Percentiles rank a stretch among this genome's conserved stretches.
Conservation (phyloP, 331 rosid genomes). For the Saraca asoca region DNA sequence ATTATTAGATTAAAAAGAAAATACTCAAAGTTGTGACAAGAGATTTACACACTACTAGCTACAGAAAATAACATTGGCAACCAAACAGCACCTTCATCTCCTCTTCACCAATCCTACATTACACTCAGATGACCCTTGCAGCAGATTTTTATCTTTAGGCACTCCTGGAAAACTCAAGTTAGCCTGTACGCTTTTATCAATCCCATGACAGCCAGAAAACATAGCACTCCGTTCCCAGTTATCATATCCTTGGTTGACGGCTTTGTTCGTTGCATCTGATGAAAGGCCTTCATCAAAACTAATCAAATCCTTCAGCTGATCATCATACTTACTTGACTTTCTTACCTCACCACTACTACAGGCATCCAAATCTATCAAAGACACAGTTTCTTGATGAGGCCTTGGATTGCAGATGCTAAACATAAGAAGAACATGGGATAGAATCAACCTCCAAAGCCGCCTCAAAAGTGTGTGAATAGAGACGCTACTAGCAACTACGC, state of each 20-base stretch:
- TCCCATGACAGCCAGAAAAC: conserved; percentile 26
- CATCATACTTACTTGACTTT: conserved; percentile 52
- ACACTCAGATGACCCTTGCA: conserved; percentile 34
- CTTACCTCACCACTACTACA: conserved; percentile 40
- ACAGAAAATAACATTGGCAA: neutral
- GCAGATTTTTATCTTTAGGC: conserved; percentile 29
- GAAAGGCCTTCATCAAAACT: conserved; percentile 37
- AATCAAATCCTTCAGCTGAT: conserved; percentile 64
- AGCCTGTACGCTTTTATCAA: conserved; percentile 35
- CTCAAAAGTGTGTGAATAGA: conserved; percentile 20
- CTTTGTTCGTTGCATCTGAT: conserved; percentile 17
- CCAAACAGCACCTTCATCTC: conserved; percentile 39
- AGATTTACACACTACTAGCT: neutral
- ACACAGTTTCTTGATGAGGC: conserved; percentile 40
- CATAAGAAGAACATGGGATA: conserved; percentile 47
- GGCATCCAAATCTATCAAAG: conserved; percentile 58
- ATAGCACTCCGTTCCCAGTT: conserved; percentile 9
- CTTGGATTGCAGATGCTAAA: conserved; percentile 31
- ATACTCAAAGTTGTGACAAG: neutral
- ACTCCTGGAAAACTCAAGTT: conserved; percentile 41
- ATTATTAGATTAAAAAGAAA: neutral
- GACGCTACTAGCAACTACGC: conserved; percentile 61
- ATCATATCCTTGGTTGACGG: conserved; percentile 14
- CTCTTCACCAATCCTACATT: conserved; percentile 54
- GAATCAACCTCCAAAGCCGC: conserved; percentile 42